Percentiles rank a stretch among this genome's conserved stretches.
Conservation (phyloP, 495 filamentous ascomycete species). For the Glarea lozoyensis region DNA sequence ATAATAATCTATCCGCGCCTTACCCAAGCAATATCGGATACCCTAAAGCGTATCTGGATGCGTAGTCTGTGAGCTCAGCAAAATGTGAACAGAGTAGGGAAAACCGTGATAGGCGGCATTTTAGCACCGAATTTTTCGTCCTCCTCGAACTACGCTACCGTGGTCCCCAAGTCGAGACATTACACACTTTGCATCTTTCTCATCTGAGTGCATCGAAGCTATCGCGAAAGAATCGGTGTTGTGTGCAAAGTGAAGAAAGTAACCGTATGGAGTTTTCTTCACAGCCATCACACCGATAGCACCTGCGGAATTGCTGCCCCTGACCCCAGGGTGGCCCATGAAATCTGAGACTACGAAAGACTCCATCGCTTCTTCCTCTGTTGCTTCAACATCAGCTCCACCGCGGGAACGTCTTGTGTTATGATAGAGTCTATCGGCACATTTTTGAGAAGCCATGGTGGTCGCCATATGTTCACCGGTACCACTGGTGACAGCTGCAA, state of each 20-base stretch:
- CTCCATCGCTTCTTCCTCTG: conserved; percentile 64
- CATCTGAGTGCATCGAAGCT: conserved; percentile 74
- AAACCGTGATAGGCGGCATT: too few species aligned
- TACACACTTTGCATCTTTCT: conserved; percentile 59
- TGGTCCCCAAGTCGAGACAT: conserved; percentile 63
- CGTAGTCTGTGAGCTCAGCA: too few species aligned
- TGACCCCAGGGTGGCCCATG: conserved; percentile 72
- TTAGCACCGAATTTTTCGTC: conserved; percentile 37
- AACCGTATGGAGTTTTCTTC: conserved; percentile 63
- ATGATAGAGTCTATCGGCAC: conserved; percentile 68
- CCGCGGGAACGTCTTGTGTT: conserved; percentile 45
- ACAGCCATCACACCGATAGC: conserved; percentile 79
- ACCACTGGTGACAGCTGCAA: conserved; percentile 79
- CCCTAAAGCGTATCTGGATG: too few species aligned
- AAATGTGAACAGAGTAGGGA: too few species aligned
- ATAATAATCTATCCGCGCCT: too few species aligned
- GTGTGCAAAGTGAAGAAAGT: conserved; percentile 78
- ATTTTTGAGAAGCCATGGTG: conserved; percentile 70
- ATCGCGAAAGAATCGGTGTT: conserved; percentile 90
- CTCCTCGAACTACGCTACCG: conserved; percentile 36
- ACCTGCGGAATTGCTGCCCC: conserved; percentile 56
- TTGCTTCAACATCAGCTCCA: conserved; percentile 50
- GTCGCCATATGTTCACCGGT: conserved; percentile 98
- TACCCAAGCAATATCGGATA: too few species aligned
- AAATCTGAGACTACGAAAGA: conserved; percentile 71